phyloP scores from a whole-genome alignment of 768 basidiomycete species.

The Sarcomyxa edulis region DNA sequence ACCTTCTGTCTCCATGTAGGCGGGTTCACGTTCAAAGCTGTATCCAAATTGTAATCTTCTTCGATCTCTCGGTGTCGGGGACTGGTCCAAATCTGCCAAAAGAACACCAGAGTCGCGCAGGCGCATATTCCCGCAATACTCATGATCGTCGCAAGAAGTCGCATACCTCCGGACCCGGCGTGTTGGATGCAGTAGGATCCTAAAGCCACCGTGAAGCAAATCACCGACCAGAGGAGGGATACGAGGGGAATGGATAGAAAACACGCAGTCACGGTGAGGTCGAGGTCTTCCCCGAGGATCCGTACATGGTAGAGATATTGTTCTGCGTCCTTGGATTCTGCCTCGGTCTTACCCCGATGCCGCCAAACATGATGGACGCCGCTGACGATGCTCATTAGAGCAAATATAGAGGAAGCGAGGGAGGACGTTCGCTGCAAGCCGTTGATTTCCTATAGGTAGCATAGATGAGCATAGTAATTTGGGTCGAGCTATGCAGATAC shows the following conservation, averaged over 20 bases:
- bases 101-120: too few species aligned
- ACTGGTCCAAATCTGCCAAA: too few species aligned
- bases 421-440: conserved; percentile 11
- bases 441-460: conserved; percentile 10
- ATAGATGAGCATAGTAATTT: neutral
- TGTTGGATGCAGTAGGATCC: conserved; percentile 14
- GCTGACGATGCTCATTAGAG: conserved; percentile 12
- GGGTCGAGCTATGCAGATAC: neutral
- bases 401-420: conserved; percentile 11
- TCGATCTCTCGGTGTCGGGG: too few species aligned
- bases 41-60: too few species aligned
- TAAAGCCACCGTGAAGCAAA: conserved; percentile 16
- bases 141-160: too few species aligned
- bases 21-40: too few species aligned
- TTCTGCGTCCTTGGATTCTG: conserved; percentile 13
- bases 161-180: too few species aligned
- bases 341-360: conserved; percentile 10
- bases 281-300: conserved; percentile 6
- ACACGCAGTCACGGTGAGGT: conserved; percentile 15
- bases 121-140: too few species aligned
- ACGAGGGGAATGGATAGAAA: conserved; percentile 19
- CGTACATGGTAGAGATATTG: conserved; percentile 12
- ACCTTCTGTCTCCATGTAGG: too few species aligned
- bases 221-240: conserved; percentile 17
- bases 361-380: conserved; percentile 15